Evolutionary conservation across 208 protist species (phyloP), one percentile per base, ranked within the genome.

Genomic region (Wallacemonas sp.): DNA sequence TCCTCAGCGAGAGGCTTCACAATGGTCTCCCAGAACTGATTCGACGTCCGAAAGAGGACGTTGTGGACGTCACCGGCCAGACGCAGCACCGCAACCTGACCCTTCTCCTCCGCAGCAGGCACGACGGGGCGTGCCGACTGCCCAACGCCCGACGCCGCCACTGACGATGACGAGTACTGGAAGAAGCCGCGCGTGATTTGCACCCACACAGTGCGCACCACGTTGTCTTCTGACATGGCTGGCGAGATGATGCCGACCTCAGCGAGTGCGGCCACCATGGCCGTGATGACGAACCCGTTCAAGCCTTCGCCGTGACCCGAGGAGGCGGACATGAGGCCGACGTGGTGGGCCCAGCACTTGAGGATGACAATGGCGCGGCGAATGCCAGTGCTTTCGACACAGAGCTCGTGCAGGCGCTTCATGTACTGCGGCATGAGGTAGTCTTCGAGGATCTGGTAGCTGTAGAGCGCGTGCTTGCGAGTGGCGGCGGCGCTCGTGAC

Each of bases 281-380:
- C 80, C 12, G 83, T 52, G 23, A 95, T 17, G n/a, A 88, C 52
- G 47, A 95, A 95, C 32, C 90, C 87, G 66, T 85, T 93, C 43
- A 95, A 63, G 5, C 71, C 82, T 52, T 93, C 90, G 1, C 83
- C 70, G 73, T 93, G 79, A 1, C 83, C 85, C 0, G 85, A 89
- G 24, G 81, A 64, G 54, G 75, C 60, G 36, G 80, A 54, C 72
- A 82, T 91, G 30, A 95, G 72, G 11, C 90, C 90, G 1, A 75
- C 71, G 72, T 96, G 90, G 61, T 87, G 77, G 0, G 87, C 90
- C 87, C 90, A 96, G 55, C 80, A 92, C 68, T 92, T 93, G 36
- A 96, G 85, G 41, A 96, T 70, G 17, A 96, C 83, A 4, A 91
- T 84, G 24, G 85, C 84, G 19, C 84, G 80, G 32, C 78, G 81